phyloP scores from a whole-genome alignment of 1,284 basidiomycete genomes.

The Ceratobasidium sp. region DNA sequence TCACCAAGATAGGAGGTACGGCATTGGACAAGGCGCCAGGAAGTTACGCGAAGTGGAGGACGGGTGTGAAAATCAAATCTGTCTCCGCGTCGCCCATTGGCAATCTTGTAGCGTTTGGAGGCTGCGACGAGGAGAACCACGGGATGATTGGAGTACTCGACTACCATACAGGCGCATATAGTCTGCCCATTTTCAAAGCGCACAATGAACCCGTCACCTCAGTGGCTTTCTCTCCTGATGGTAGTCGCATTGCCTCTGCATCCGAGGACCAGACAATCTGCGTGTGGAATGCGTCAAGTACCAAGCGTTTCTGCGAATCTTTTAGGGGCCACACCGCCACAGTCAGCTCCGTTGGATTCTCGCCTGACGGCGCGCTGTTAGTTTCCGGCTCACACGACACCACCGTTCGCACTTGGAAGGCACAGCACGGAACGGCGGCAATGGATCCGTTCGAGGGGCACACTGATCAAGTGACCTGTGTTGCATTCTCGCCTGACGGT shows the following conservation, averaged over 20 bases:
- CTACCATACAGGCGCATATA: too few relatives aligned
- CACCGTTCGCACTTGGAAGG: background rate
- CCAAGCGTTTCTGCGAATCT: too few relatives aligned
- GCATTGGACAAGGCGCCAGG: background rate
- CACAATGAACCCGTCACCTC: too few relatives aligned
- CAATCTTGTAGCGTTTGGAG: background rate
- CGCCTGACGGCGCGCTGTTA: background rate
- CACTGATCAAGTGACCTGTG: background rate
- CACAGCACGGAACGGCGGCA: background rate
- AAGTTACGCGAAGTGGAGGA: background rate
- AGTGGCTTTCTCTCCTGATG: too few relatives aligned
- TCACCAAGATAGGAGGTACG: background rate
- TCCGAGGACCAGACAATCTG: too few relatives aligned
- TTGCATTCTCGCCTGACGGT: background rate
- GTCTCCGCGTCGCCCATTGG: background rate
- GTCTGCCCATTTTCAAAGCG: background rate
- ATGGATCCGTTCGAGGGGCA: background rate
- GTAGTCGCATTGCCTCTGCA: too few relatives aligned
- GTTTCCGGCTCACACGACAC: background rate
- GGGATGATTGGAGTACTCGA: background rate
- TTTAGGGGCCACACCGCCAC: background rate
- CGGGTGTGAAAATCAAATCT: background rate
- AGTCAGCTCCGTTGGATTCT: background rate
- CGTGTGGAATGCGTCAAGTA: too few relatives aligned
- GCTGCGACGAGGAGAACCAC: background rate